Evolutionary conservation across 371 early-diverging fungal genomes (phyloP).

Genomic region (Chytridium lagenaria): DNA sequence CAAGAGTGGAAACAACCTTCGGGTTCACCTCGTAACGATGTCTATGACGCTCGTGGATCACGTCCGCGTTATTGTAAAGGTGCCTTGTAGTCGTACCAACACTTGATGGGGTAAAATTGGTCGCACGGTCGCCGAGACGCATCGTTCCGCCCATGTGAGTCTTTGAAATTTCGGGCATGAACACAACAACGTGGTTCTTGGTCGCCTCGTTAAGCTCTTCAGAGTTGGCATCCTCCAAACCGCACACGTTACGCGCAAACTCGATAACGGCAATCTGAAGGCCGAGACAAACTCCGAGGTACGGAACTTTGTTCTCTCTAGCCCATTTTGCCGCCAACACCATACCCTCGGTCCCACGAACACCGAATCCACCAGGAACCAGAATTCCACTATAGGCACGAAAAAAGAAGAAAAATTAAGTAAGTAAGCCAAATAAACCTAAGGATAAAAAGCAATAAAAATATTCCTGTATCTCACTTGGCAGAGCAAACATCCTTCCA

Average conservation of each 20-base stretch:
- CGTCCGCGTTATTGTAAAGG: slow-evolving; percentile 72
- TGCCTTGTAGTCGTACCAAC: slow-evolving; percentile 41
- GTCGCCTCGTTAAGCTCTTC: slow-evolving; percentile 82
- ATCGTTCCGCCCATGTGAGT: slow-evolving; percentile 97
- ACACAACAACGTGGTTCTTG: slow-evolving; percentile 81
- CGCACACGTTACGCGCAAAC: slow-evolving; percentile 95
- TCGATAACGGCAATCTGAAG: slow-evolving; percentile 99
- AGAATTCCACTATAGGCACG: slow-evolving; percentile 80
- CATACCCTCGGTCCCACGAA: slow-evolving; percentile 97
- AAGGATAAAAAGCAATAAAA: slow-evolving; percentile 11
- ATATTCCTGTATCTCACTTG: slow-evolving; percentile 26
- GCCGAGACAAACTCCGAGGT: slow-evolving; percentile 98
- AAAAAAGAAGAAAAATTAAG: slow-evolving; percentile 9
- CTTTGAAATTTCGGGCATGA: slow-evolving; percentile 96
- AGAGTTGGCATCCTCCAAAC: slow-evolving; percentile 82
- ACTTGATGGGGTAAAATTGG: slow-evolving; percentile 67
- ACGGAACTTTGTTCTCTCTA: slow-evolving; percentile 97
- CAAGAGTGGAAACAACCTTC: slow-evolving; percentile 74
- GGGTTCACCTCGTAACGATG: slow-evolving; percentile 99
- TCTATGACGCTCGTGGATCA: slow-evolving; percentile 94
- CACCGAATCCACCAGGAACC: slow-evolving; percentile 99
- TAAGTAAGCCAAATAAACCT: neutral
- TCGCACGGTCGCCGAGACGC: slow-evolving; percentile 92
- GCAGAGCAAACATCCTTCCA: slow-evolving; percentile 89
- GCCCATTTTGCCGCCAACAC: slow-evolving; percentile 97